phyloP scores from a whole-genome alignment of 352 stramenopile species.

The Thraustochytrium sp. region DNA sequence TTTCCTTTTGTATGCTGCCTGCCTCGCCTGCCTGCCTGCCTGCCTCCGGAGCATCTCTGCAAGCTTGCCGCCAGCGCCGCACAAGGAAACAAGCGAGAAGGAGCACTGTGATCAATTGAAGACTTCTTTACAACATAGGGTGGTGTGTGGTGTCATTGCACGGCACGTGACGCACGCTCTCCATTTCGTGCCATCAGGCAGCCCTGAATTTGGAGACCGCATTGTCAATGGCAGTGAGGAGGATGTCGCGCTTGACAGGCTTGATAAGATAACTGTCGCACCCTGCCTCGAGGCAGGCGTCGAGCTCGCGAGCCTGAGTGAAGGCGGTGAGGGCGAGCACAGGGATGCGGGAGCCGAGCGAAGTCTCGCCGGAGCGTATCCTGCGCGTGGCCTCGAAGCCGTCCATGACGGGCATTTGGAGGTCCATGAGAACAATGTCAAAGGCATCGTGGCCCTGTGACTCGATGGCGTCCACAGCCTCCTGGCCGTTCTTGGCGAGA shows the following conservation, averaged over 20 bases:
- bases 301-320: not conserved
- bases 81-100: too few species aligned
- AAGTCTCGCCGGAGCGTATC: not conserved
- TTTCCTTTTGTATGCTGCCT: too few species aligned
- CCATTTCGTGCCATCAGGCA: too few species aligned
- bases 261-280: conserved; percentile 20
- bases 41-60: too few species aligned
- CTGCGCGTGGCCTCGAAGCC: not conserved
- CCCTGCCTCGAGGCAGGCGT: not conserved
- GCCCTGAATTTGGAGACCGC: too few species aligned
- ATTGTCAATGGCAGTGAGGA: not conserved
- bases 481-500: not conserved
- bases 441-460: not conserved
- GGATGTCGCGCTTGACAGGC: not conserved
- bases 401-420: conserved; percentile 20
- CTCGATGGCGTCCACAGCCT: not conserved
- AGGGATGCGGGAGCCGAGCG: not conserved
- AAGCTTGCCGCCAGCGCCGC: too few species aligned
- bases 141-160: too few species aligned
- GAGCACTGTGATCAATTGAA: too few species aligned
- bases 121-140: too few species aligned
- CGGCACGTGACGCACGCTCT: too few species aligned
- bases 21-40: too few species aligned
- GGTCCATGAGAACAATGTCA: conserved; percentile 16
- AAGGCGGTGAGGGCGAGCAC: not conserved